A percentile compares a stretch with the other conserved stretches of the same genome.
Conservation (phyloP, 2,329 filamentous ascomycete genomes). For the Colletotrichum lupini region DNA sequence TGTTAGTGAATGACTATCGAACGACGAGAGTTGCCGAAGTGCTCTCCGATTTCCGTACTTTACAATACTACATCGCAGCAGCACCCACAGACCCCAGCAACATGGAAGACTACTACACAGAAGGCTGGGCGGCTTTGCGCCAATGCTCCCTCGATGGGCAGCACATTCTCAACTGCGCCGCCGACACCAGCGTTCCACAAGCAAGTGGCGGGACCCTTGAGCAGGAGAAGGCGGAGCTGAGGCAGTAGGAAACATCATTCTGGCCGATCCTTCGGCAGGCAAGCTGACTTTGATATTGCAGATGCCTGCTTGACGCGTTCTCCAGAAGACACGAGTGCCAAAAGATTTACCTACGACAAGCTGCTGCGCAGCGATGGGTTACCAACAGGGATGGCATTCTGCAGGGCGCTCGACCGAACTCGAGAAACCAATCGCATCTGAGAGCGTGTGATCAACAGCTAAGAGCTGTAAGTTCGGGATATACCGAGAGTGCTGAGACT, state of each 20-base stretch:
- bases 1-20: constrained; percentile 69
- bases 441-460: constrained; percentile 67
- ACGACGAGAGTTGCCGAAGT: constrained; percentile 70
- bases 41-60: constrained; percentile 69
- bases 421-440: constrained; percentile 60
- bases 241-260: constrained; percentile 60
- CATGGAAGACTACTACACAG: constrained; percentile 70
- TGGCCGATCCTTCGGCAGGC: neutral
- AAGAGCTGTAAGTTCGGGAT: constrained; percentile 59
- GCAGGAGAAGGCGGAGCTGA: constrained; percentile 70
- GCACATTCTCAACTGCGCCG: constrained; percentile 72
- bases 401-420: constrained; percentile 60
- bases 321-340: constrained; percentile 71
- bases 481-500: neutral
- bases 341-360: constrained; percentile 72
- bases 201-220: constrained; percentile 65
- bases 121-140: constrained; percentile 70
- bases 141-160: constrained; percentile 73
- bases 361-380: constrained; percentile 70
- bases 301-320: constrained; percentile 68
- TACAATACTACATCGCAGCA: constrained; percentile 72
- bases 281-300: constrained; percentile 44
- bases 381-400: constrained; percentile 64
- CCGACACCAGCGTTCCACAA: constrained; percentile 68
- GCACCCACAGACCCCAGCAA: constrained; percentile 65